Base-by-base conservation (phyloP, 257 asterid species). In the Capsicum pubescens region DNA sequence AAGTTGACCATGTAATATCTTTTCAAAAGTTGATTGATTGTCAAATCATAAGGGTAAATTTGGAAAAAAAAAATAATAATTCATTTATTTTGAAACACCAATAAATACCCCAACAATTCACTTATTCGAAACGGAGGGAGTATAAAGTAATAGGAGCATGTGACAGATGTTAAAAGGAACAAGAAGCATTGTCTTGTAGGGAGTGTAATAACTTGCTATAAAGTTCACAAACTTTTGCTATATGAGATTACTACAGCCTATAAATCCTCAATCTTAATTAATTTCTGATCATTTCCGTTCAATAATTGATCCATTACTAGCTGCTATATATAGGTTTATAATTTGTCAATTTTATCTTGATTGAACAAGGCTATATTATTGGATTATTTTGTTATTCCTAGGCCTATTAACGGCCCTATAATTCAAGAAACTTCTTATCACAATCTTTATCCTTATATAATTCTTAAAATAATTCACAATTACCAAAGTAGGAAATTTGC, bases 91-190 rank as follows among this genome's bases (percentile, higher is more conserved):
- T n/a, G n/a, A n/a, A n/a, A n/a, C n/a, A n/a, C n/a, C n/a, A n/a
- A n/a, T n/a, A n/a, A n/a, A n/a, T n/a, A n/a, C n/a, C n/a, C n/a
- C n/a, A n/a, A n/a, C n/a, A n/a, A n/a, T n/a, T n/a, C n/a, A n/a
- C n/a, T n/a, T n/a, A n/a, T n/a, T n/a, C n/a, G n/a, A n/a, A n/a
- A n/a, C n/a, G n/a, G n/a, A n/a, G n/a, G 32, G 32, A 26, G 32
- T 26, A 26, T 26, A 26, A 77, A 77, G 64, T 77, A 77, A 77
- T 54, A 26, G 9, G 50, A 54, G 82, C 82, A 77, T 54, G 82
- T 54, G 82, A 35, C 48, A 77, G 64, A 77, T 77, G 82, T 77
- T 77, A 54, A 77, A 77, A 32, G 64, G 82, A 54, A 77, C 82
- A 26, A 54, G 9, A 76, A 77, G 81, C 59, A 76, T 76, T 21